A percentile compares a stretch with the other conserved stretches of the same genome.
Evolutionary conservation across 495 filamentous ascomycete genomes (phyloP).

Genomic region (Aspergillus avenaceus): DNA sequence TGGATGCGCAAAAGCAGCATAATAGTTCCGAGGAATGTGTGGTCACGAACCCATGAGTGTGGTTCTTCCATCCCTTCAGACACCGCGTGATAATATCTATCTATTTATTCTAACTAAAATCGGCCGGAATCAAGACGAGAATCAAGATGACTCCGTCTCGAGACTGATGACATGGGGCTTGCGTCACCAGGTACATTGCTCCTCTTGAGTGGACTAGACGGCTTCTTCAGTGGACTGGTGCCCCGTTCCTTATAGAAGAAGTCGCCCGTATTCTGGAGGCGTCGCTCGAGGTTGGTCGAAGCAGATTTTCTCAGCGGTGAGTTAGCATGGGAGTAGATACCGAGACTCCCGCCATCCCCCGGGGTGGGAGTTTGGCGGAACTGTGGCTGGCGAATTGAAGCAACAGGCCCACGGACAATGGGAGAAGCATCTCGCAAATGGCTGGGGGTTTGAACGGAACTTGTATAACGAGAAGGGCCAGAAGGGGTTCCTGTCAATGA

Average conservation of each 20-base stretch:
- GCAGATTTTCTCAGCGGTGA: conserved; percentile 70
- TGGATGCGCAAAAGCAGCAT: background rate
- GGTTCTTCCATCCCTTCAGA: background rate
- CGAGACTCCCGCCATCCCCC: conserved; percentile 75
- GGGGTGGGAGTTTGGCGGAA: conserved; percentile 41
- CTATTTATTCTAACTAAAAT: conserved; percentile 24
- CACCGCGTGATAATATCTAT: conserved; percentile 1
- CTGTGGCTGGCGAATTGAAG: conserved; percentile 55
- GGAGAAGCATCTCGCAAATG: conserved; percentile 51
- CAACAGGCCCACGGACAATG: conserved; percentile 35
- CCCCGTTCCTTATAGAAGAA: conserved; percentile 39
- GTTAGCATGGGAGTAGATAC: conserved; percentile 73
- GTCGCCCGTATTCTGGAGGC: conserved; percentile 31
- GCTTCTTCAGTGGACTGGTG: conserved; percentile 30
- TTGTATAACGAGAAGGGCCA: conserved; percentile 23
- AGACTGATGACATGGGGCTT: conserved; percentile 24
- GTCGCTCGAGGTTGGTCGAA: conserved; percentile 40
- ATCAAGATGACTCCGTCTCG: conserved; percentile 25
- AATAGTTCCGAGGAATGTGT: conserved; percentile 1
- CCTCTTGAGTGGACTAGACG: conserved; percentile 40
- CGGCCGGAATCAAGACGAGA: conserved; percentile 36
- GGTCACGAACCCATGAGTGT: conserved; percentile 2
- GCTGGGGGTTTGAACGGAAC: conserved; percentile 38
- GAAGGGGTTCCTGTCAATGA: conserved; percentile 24
- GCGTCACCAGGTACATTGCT: conserved; percentile 35